phyloP scores from a whole-genome alignment of 2,329 filamentous ascomycete genomes.

The Aspergillus ochraceoroseus region DNA sequence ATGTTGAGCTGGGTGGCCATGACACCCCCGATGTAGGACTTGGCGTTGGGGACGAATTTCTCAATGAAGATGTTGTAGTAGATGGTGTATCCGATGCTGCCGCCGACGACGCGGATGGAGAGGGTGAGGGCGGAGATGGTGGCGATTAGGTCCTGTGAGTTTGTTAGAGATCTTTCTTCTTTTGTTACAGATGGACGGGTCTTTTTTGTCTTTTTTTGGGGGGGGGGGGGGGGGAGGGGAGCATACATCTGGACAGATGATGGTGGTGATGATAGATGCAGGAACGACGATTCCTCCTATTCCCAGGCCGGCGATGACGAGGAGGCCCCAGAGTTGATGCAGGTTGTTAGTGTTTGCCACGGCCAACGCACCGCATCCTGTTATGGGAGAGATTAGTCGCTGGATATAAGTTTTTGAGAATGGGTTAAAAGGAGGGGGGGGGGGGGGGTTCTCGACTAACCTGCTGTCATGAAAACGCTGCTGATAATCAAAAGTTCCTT shows the following conservation, averaged over 20 bases:
- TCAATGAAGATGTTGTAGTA: conserved; percentile 51
- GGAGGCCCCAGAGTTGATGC: conserved; percentile 51
- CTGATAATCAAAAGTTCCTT: conserved; percentile 57
- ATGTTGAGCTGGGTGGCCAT: conserved; percentile 50
- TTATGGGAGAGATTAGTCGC: neutral
- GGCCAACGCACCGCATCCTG: conserved; percentile 53
- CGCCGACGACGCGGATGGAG: conserved; percentile 64
- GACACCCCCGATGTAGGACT: conserved; percentile 48
- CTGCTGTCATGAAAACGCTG: conserved; percentile 61
- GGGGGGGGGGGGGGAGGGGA: too few species aligned
- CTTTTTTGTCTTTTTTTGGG: too few species aligned
- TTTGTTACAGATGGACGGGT: too few species aligned
- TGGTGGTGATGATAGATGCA: conserved; percentile 62
- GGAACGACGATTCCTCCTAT: conserved; percentile 66
- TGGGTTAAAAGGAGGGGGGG: too few species aligned
- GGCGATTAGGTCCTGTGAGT: conserved; percentile 58
- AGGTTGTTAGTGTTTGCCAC: conserved; percentile 52
- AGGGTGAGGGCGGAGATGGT: conserved; percentile 65
- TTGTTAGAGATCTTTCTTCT: too few species aligned
- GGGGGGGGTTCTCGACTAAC: conserved; percentile 28
- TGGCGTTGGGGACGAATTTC: conserved; percentile 46
- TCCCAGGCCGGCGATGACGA: conserved; percentile 59
- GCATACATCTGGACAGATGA: conserved; percentile 60
- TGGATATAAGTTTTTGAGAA: neutral
- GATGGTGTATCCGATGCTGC: conserved; percentile 59